Conservation (phyloP, 371 early-diverging fungal genomes). For the Phascolomyces articulosus region DNA sequence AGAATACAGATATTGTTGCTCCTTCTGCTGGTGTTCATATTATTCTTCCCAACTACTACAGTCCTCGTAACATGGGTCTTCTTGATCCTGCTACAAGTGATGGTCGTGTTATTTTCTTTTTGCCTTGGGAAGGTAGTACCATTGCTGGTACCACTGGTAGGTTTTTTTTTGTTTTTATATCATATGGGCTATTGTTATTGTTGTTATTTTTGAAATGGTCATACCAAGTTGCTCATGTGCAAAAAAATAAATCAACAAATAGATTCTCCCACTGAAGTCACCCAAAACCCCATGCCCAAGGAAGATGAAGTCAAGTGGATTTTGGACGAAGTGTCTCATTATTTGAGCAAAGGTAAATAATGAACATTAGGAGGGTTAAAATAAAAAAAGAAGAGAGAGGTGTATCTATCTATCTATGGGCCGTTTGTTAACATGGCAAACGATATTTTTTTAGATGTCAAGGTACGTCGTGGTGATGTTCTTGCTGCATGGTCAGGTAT, state of each 20-base stretch:
- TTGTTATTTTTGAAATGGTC: too few species aligned
- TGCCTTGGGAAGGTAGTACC: conserved; percentile 98
- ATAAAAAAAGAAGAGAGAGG: neutral
- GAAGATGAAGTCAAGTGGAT: conserved; percentile 98
- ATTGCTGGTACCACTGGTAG: conserved; percentile 97
- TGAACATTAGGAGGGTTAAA: neutral
- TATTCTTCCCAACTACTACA: conserved; percentile 93
- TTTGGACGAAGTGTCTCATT: conserved; percentile 91
- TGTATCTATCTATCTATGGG: too few species aligned
- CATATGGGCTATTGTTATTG: too few species aligned
- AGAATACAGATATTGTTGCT: conserved; percentile 84
- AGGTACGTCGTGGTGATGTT: conserved; percentile 95
- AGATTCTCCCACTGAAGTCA: conserved; percentile 87
- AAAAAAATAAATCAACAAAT: neutral
- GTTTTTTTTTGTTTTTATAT: neutral
- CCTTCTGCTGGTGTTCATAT: conserved; percentile 98
- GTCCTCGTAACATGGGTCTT: conserved; percentile 96
- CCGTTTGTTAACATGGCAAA: neutral
- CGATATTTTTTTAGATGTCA: conserved; percentile 58
- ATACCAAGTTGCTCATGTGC: neutral
- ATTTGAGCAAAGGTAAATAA: conserved; percentile 72
- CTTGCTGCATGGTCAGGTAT: conserved; percentile 99
- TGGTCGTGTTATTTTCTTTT: conserved; percentile 98
- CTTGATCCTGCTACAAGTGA: conserved; percentile 97
- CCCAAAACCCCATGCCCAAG: conserved; percentile 83